Base-by-base conservation (phyloP, 2,329 filamentous ascomycete species). In the Sporothrix mexicana region DNA sequence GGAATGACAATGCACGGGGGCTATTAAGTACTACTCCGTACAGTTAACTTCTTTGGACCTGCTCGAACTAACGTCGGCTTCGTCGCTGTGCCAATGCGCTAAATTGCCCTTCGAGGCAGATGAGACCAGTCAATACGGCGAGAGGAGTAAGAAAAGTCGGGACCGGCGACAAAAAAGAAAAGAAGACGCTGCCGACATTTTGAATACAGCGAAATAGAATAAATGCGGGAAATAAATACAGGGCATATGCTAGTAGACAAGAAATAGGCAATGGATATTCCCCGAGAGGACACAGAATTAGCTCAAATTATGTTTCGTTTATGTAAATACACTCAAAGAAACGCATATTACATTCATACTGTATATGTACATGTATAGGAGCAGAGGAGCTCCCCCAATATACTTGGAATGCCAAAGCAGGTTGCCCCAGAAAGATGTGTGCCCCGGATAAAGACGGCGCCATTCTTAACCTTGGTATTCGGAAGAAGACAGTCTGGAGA, bases 61-160 rank as follows among this genome's bases (percentile, higher is more conserved):
- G 36, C 61, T 25, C 61, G 36, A 66, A 47, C 20, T 47, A 45
- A 66, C 57, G 15, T 7, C n/a, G n/a, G 20, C 41, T 43, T 43
- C 41, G 61, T 20, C 47, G n/a, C 47, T 64, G 41, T 47, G 41
- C 61, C 41, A 66, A 47, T 66, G 61, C 61, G 41, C 61, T 66
- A 66, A 20, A 8, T 30, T 66, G 41, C 61, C 41, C 61, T 64
- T 62, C 23, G 51, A 25, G 51, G 59, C 59, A 62, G 15, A 43
- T 36, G 25, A 45, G 36, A 13, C 36, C 17, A 62, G 30, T 36
- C 30, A 36, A 36, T 36, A 36, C 30, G 30, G 17, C 10, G 15
- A 45, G n/a, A 62, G 43, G 4, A 62, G 17, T 20, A 43, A 20
- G 12, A 43, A 20, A 43, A 43, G 55, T 36, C 30, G 30, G 30